These are phyloP conservation scores for Umbelopsis ramanniana DNA, from an alignment of 192 early-diverging fungal genomes.

Conservation along the genomic window DNA sequence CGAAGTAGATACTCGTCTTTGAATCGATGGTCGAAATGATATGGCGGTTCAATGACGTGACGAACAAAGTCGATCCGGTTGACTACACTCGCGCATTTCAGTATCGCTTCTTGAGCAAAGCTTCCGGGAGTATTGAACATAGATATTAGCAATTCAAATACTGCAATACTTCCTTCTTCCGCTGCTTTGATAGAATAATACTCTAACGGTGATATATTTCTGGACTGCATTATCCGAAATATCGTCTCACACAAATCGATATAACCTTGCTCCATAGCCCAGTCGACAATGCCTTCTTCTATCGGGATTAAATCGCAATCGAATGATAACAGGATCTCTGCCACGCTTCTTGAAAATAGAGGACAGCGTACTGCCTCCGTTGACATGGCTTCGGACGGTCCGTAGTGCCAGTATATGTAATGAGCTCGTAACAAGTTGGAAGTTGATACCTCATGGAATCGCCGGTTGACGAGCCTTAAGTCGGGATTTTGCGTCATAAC, in stretches of 20 bases:
- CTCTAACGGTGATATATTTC: not conserved
- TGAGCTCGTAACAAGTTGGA: slow-evolving; percentile 34
- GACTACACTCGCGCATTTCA: slow-evolving; percentile 32
- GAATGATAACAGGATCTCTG: slow-evolving; percentile 23
- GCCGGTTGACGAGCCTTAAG: slow-evolving; percentile 2
- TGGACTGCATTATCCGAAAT: slow-evolving; percentile 5
- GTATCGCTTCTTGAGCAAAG: slow-evolving; percentile 17
- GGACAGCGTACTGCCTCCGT: slow-evolving; percentile 19
- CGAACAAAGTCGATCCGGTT: slow-evolving; percentile 29
- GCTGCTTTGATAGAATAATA: slow-evolving; percentile 31
- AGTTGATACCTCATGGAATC: slow-evolving; percentile 27
- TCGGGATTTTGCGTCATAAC: slow-evolving; percentile 37
- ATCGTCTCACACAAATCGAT: slow-evolving; percentile 1
- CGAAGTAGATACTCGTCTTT: slow-evolving; percentile 31
- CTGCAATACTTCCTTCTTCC: slow-evolving; percentile 25
- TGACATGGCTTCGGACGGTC: slow-evolving; percentile 18
- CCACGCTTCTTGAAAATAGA: slow-evolving; percentile 20
- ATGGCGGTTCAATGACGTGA: slow-evolving; percentile 24
- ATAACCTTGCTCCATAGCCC: not conserved
- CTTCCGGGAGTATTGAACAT: slow-evolving; percentile 23
- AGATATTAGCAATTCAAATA: slow-evolving; percentile 30
- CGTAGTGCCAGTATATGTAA: slow-evolving; percentile 32
- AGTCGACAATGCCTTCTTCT: slow-evolving; percentile 6
- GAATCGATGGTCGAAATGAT: slow-evolving; percentile 28
- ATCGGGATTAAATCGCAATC: slow-evolving; percentile 27